Base-by-base conservation (phyloP, 2,329 filamentous ascomycete species). In the Epichloe scottii region DNA sequence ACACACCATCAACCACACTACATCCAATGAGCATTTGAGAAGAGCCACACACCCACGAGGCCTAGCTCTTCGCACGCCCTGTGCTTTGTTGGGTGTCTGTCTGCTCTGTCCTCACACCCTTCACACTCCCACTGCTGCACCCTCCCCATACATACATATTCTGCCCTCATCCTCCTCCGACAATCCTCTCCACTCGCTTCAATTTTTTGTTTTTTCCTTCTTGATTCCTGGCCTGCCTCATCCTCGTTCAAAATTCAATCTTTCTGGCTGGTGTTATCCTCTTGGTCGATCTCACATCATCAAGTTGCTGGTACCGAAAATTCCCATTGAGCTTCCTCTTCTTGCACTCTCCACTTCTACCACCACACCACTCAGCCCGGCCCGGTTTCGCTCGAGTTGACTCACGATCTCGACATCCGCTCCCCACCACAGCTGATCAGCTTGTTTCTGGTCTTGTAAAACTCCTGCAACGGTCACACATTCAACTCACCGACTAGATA, bases 81-180 rank as follows among this genome's bases (percentile, higher is more conserved):
- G 15, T 40, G 37, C 14, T 30, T 3, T 30, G 26, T 38, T 5
- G 8, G 19, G 7, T 47, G 33, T 14, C 35, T 23, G 30, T 37
- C 34, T 46, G n/a, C 7, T 14, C 33, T 21, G 19, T 26, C 11
- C 15, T 39, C 49, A 48, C 46, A 33, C 40, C 43, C 49, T 34
- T 41, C 10, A 35, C 48, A 44, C 44, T 21, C 23, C 46, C 48
- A 48, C 48, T 35, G 46, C 49, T 45, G 38, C 48, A 41, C 33
- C 43, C 17, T 17, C 35, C 35, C 34, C 37, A 41, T 48, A 51
- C 41, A 49, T 59, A 60, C 56, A 58, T 59, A 41, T 47, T 51
- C 48, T 54, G 54, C 58, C 57, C 56, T 57, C 57, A 47, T 56
- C 53, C 46, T 49, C 44, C 41, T 48, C 34, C 42, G 49, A 44